These are phyloP conservation scores for Fusarium chlamydosporum DNA, from an alignment of 2,329 filamentous ascomycete species.

Conservation along the genomic window DNA sequence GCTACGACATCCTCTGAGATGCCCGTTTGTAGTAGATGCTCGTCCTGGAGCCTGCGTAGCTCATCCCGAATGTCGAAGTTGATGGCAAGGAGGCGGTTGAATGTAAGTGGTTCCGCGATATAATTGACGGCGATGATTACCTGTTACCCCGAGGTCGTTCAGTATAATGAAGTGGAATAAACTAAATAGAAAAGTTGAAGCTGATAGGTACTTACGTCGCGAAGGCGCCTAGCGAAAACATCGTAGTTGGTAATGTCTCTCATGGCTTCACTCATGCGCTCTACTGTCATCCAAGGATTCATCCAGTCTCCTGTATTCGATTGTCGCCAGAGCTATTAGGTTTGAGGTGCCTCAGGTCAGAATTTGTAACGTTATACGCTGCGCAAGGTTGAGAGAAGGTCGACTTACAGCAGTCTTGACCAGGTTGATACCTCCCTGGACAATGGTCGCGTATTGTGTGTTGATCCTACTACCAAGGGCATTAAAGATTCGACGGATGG, in stretches of 20 bases:
- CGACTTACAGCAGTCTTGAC: slow-evolving; percentile 24
- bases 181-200: not conserved
- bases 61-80: slow-evolving; percentile 23
- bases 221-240: slow-evolving; percentile 1
- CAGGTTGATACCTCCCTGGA: slow-evolving; percentile 14
- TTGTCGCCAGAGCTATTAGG: slow-evolving; percentile 21
- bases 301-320: slow-evolving; percentile 10
- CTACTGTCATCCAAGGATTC: slow-evolving; percentile 19
- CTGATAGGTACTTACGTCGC: not conserved
- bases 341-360: not conserved
- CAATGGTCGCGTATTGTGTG: slow-evolving; percentile 6
- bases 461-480: slow-evolving; percentile 16
- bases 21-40: slow-evolving; percentile 10
- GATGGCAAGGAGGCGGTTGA: slow-evolving; percentile 13
- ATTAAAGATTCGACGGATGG: slow-evolving; percentile 18
- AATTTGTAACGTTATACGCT: not conserved
- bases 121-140: slow-evolving; percentile 19
- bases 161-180: not conserved
- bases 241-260: not conserved
- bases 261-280: slow-evolving; percentile 11
- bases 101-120: slow-evolving; percentile 15
- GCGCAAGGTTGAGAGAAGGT: not conserved
- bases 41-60: slow-evolving; percentile 13
- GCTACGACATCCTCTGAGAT: slow-evolving; percentile 13
- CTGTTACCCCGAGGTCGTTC: not conserved